Evolutionary conservation across 192 early-diverging fungal genomes (phyloP), one percentile per base, ranked within the genome.

Genomic region (Polychytrium aggregatum): DNA sequence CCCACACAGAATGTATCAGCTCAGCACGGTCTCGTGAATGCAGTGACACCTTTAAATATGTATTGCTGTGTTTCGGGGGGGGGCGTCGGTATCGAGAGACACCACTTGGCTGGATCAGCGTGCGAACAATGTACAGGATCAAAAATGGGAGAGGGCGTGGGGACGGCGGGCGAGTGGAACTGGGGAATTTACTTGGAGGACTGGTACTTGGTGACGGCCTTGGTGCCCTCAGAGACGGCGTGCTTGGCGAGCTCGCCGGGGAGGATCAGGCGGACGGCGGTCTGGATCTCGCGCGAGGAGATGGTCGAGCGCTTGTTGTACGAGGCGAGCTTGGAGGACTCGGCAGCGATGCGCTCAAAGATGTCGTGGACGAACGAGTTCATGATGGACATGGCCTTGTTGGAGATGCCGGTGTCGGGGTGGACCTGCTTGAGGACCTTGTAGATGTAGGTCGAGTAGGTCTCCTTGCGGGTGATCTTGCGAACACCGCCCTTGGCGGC

Each of bases 351-450:
- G 57, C 88, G 86, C 72, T 92, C 91, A 64, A 92, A 95, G 67
- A 95, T 95, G 71, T 92, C 91, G 72, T 91, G 86, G 49, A 94
- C 89, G 62, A 92, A 94, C 33, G 88, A 91, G 86, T 94, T 92
- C 63, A 88, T 74, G 70, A 90, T 90, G 25, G 84, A 86, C 91
- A 95, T 95, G 70, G 91, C 88, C 76, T 90, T 91, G 83, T 90
- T 90, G 53, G 89, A 92, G 71, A 95, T 90, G 69, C 91, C 88
- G 28, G 87, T 90, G 63, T 92, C 90, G 50, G 91, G 91, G 77
- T 95, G 90, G 49, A 92, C 88, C 70, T 94, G 91, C 75, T 93
- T 92, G 52, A 92, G 70, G 40, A 94, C 87, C 73, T 90, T 88
- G 82, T 88, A 92, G 70, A 92, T 90, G 73, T 93, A 92, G 54